Evolutionary conservation across 495 filamentous ascomycete genomes (phyloP), one percentile per base, ranked within the genome.

Genomic region (Collariella sp.): DNA sequence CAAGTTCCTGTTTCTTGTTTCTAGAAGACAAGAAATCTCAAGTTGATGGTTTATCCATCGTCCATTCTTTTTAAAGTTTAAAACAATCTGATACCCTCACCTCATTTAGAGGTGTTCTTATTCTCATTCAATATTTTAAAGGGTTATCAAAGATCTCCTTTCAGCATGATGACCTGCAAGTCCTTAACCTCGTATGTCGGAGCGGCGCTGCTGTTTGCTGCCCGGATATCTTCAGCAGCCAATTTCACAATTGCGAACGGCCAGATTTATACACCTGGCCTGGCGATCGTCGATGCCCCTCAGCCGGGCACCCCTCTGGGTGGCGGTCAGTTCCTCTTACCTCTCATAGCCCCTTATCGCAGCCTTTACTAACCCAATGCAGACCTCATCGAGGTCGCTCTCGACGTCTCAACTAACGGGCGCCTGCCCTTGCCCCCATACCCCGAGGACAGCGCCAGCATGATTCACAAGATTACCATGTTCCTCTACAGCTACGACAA

Each of bases 281-380:
- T 84, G 55, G 82, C 75, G 11, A 76, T 86, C 50, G 62, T 86
- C 18, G 76, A 84, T 66, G 71, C 80, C 42, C 83, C 83, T 12
- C 83, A 87, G 60, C 83, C 83, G 31, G 76, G 79, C 46, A 85
- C 83, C 6, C 82, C 83, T 6, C 63, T 84, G 35, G 83, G 83
- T 43, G 83, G 82, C 67, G 77, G 82, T 79, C 62, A 57, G 75
- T 72, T n/a, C 26, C 35, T 38, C 24, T 23, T 23, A 42, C 41
- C 31, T 46, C 51, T 39, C 38, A 18, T 26, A 35, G 33, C 39
- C 16, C 11, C 34, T 35, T 1, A 9, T 36, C 24, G 18, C 18
- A 11, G 3, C 19, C 7, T 4, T 36, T 7, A 10, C 46, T 41
- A 11, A 50, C 47, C 10, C 24, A 3, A 2, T 13, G 11, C 46